phyloP scores from a whole-genome alignment of 257 asterid species.

The Dorcoceras hygrometricum region DNA sequence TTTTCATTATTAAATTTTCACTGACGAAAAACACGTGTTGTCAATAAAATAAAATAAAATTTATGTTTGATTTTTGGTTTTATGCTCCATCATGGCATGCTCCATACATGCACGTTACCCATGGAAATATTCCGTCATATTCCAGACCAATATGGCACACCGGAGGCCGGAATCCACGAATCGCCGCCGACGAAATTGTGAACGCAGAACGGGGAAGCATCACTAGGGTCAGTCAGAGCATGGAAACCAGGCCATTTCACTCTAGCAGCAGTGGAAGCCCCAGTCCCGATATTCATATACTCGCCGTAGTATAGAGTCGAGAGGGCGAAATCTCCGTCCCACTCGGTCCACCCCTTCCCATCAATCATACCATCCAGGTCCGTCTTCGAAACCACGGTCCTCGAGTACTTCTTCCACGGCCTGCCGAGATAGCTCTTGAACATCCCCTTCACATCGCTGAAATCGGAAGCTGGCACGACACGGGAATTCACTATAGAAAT shows the following conservation, averaged over 20 bases:
- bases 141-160: constrained; percentile 55
- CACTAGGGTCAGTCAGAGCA: constrained; percentile 27
- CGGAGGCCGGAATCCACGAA: constrained; percentile 60
- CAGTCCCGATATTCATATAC: constrained; percentile 55
- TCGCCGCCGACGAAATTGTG: constrained; percentile 55
- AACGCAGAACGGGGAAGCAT: constrained; percentile 41
- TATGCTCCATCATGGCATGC: too few relatives aligned
- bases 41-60: too few relatives aligned
- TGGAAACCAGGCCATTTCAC: constrained; percentile 77
- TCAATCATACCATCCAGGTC: constrained; percentile 53
- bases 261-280: constrained; percentile 45
- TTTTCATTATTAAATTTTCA: too few relatives aligned
- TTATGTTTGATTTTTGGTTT: too few relatives aligned
- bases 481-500: constrained; percentile 48
- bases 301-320: constrained; percentile 64
- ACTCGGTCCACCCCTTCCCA: constrained; percentile 56
- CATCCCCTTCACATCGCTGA: constrained; percentile 27
- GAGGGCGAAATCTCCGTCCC: constrained; percentile 55
- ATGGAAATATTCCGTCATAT: constrained; percentile 22
- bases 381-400: constrained; percentile 49
- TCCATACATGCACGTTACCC: too few relatives aligned
- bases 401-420: constrained; percentile 66
- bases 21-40: too few relatives aligned
- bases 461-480: constrained; percentile 38
- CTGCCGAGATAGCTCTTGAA: constrained; percentile 55